These are phyloP conservation scores for Rhizophagus clarus DNA, from an alignment of 192 early-diverging fungal genomes.

Conservation along the genomic window DNA sequence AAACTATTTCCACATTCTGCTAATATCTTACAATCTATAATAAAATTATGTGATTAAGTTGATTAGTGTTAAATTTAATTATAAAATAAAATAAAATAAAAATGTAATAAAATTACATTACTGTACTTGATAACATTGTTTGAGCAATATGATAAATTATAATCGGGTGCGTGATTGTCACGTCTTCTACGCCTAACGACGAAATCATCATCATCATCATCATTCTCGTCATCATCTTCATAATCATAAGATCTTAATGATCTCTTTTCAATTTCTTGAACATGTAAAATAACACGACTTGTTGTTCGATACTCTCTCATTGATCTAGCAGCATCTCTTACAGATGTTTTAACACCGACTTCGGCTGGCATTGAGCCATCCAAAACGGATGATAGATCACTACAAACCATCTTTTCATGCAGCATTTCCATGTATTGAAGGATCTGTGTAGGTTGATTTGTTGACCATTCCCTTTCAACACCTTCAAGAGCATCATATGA, in stretches of 20 bases:
- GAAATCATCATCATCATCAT: not conserved
- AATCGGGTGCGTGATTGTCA: constrained; percentile 37
- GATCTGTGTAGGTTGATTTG: constrained; percentile 64
- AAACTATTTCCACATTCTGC: no score
- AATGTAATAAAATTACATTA: no score
- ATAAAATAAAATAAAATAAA: no score
- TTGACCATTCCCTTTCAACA: constrained; percentile 82
- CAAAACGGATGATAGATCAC: constrained; percentile 84
- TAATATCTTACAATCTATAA: no score
- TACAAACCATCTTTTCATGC: constrained; percentile 88
- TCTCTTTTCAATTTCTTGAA: constrained; percentile 41
- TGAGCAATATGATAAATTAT: constrained; percentile 37
- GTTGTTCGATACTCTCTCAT: constrained; percentile 77
- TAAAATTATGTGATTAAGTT: no score
- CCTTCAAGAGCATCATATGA: constrained; percentile 79
- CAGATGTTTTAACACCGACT: constrained; percentile 65
- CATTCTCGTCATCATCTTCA: constrained; percentile 25
- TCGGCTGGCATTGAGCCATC: constrained; percentile 61
- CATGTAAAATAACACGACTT: constrained; percentile 72
- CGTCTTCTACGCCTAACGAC: not conserved
- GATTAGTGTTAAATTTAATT: no score
- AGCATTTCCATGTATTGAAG: constrained; percentile 72
- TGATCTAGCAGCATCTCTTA: constrained; percentile 70
- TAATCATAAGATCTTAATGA: not conserved
- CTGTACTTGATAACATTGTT: no score